phyloP scores from a whole-genome alignment of 2,329 filamentous ascomycete genomes.

The Aureobasidium sp. region DNA sequence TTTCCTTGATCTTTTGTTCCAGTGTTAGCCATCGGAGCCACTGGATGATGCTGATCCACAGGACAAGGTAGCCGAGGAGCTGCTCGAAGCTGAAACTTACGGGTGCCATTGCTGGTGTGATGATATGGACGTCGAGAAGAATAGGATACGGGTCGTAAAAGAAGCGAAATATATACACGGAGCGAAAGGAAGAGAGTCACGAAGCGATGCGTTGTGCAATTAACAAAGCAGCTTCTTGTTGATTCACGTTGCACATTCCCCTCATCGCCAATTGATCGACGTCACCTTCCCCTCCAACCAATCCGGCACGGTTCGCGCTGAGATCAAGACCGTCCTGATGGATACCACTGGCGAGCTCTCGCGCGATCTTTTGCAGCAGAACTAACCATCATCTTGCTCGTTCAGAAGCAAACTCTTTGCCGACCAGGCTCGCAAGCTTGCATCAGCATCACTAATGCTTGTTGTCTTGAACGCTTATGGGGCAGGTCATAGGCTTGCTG shows the following conservation, averaged over 20 bases:
- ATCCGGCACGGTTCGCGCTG: neutral
- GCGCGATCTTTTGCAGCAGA: neutral
- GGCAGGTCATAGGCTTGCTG: neutral
- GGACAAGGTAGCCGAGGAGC: constrained; percentile 2
- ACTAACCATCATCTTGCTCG: neutral
- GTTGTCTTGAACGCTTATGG: neutral
- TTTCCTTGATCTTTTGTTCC: constrained; percentile 36
- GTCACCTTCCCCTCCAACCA: constrained; percentile 7
- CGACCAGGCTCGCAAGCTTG: neutral
- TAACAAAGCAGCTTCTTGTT: neutral
- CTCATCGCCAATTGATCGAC: neutral
- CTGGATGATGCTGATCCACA: neutral
- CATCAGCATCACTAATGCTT: neutral
- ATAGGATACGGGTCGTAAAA: neutral
- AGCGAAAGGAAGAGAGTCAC: neutral
- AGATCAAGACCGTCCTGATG: neutral
- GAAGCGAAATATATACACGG: neutral
- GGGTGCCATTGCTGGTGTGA: constrained; percentile 5
- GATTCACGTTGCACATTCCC: neutral
- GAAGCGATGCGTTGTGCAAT: neutral
- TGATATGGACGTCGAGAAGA: neutral
- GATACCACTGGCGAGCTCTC: neutral
- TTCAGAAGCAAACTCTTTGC: neutral
- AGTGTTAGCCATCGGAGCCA: neutral
- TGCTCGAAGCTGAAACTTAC: constrained; percentile 6